phyloP scores from a whole-genome alignment of 495 filamentous ascomycete species.

The Tuber magnatum region DNA sequence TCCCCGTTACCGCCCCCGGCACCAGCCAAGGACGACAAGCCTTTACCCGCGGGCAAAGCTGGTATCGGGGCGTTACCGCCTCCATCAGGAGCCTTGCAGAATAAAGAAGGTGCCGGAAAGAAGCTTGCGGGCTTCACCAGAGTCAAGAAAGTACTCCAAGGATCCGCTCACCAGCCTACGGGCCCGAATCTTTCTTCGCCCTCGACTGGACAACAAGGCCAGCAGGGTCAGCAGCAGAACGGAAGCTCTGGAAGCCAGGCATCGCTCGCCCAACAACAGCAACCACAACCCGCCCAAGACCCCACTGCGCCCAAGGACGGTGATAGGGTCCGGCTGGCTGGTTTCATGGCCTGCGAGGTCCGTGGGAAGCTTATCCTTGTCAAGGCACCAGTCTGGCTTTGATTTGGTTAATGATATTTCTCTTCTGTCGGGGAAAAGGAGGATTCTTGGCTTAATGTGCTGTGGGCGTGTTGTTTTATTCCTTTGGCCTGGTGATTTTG shows the following conservation, averaged over 20 bases:
- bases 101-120: conserved; percentile 25
- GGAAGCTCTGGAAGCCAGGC: conserved; percentile 34
- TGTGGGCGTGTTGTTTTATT: conserved; percentile 17
- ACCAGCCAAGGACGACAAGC: conserved; percentile 32
- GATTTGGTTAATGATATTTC: not conserved
- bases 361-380: conserved; percentile 71
- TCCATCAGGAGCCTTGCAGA: conserved; percentile 17
- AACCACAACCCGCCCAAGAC: conserved; percentile 43
- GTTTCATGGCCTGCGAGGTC: conserved; percentile 80
- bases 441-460: conserved; percentile 20
- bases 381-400: conserved; percentile 80
- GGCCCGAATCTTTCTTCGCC: conserved; percentile 10
- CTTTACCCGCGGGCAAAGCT: conserved; percentile 22
- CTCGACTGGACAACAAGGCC: conserved; percentile 12
- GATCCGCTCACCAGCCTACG: conserved; percentile 21
- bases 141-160: conserved; percentile 34
- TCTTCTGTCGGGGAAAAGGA: not conserved
- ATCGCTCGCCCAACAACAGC: conserved; percentile 29
- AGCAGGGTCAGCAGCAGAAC: conserved; percentile 20
- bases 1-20: conserved; percentile 13
- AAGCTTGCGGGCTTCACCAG: conserved; percentile 24
- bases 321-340: conserved; percentile 66
- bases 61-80: conserved; percentile 30
- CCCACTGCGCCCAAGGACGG: conserved; percentile 43
- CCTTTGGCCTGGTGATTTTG: not conserved